A percentile compares a stretch with the other conserved stretches of the same genome.
Conservation (phyloP, 169 alveolate species). For the Eimeria praecox region DNA sequence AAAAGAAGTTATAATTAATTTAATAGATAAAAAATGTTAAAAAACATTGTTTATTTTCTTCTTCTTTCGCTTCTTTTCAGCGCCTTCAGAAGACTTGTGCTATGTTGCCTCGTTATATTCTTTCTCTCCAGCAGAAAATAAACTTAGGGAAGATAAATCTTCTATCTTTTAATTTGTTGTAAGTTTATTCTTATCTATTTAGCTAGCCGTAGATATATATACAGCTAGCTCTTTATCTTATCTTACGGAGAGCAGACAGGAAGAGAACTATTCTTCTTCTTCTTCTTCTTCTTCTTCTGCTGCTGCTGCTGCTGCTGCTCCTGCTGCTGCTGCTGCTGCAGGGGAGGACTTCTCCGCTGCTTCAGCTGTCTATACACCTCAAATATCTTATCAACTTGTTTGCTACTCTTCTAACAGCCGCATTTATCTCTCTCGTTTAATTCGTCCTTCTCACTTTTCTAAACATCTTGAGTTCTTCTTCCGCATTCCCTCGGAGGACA, state of each 20-base stretch:
- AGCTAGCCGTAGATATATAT: no score
- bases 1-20: neutral
- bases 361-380: no score
- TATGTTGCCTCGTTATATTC: neutral
- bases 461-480: neutral
- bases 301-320: no score
- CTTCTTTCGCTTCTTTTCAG: neutral
- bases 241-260: no score
- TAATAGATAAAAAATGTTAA: neutral
- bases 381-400: neutral
- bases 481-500: no score
- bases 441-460: neutral
- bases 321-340: no score
- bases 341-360: no score
- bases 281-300: no score
- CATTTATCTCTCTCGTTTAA: neutral
- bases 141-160: neutral
- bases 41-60: neutral
- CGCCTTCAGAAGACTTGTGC: slow-evolving; percentile 10
- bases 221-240: no score
- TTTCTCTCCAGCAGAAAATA: neutral
- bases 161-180: neutral
- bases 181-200: no score
- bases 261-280: neutral
- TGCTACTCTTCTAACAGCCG: slow-evolving; percentile 10